Conservation (phyloP, 371 early-diverging fungal species). For the Lichtheimia ornata region DNA sequence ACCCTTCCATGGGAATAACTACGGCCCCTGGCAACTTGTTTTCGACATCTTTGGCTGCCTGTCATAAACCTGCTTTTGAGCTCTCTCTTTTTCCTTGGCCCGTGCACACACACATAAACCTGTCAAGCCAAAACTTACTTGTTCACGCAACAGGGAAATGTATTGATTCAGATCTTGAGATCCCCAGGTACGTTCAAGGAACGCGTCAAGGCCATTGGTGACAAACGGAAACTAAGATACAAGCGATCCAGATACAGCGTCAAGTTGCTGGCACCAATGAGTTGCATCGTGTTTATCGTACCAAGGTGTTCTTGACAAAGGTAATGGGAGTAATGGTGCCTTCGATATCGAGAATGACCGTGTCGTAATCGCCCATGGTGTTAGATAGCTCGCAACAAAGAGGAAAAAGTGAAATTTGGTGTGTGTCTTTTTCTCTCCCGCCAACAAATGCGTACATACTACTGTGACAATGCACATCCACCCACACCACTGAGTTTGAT, state of each 20-base stretch:
- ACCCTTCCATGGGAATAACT: constrained; percentile 45
- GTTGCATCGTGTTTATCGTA: constrained; percentile 16
- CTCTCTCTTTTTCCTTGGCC: too few species aligned
- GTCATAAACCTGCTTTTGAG: too few species aligned
- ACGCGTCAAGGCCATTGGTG: constrained; percentile 54
- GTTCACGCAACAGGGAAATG: constrained; percentile 69
- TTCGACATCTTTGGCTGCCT: constrained; percentile 64
- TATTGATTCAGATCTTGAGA: constrained; percentile 58
- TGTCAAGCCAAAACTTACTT: constrained; percentile 46
- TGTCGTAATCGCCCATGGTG: constrained; percentile 34
- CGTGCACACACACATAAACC: too few species aligned
- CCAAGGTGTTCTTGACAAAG: constrained; percentile 89
- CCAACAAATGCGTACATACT: too few species aligned
- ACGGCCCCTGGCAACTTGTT: constrained; percentile 48
- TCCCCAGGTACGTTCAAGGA: constrained; percentile 71
- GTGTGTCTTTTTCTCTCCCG: too few species aligned
- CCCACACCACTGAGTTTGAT: too few species aligned
- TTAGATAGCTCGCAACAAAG: too few species aligned
- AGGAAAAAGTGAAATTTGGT: too few species aligned
- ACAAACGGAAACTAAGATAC: constrained; percentile 78
- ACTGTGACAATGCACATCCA: too few species aligned
- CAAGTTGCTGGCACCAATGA: too few species aligned
- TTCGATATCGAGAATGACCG: constrained; percentile 85
- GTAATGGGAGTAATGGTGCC: constrained; percentile 97
- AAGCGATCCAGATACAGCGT: too few species aligned